Base-by-base conservation (phyloP, 164 flowering plant genomes). In the Taxillus chinensis region DNA sequence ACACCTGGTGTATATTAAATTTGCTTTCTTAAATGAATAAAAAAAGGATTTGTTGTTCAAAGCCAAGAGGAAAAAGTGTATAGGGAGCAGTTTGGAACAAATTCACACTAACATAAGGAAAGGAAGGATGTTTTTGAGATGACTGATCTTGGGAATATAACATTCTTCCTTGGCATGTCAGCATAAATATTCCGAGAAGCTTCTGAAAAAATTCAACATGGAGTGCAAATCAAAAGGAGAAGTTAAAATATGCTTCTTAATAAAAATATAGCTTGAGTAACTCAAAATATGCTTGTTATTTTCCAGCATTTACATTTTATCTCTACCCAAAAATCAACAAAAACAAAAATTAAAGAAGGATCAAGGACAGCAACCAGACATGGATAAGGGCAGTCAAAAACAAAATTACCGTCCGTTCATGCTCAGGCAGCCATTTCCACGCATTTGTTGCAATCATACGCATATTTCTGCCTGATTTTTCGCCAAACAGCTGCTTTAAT, bases 401-500 rank as follows among this genome's bases (percentile, higher is more conserved):
- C 4, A 2, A 15, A 42, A 5, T 62, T 72, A 78, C 81, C 78
- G 15, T 57, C 57, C 70, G 69, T 37, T 74, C 84, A 12, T 50
- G 60, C 46, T 65, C 59, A 13, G 78, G 57, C 40, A 81, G 76
- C 58, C 13, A 14, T 62, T 70, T 80, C 84, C 84, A 80, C 41
- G 65, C 66, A 11, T 64, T 67, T 52, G 17, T 67, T 8, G 64
- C 81, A 66, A 56, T 72, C 41, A 68, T 55, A 7, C 78, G 64
- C 8, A 62, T 39, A 38, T 38, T 55, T 37, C 59, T 56, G 7
- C 39, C 43, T 5, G 51, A 37, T 27, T 16, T 58, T 66, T 64
- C 71, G 15, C 72, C 75, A 16, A 63, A 69, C 40, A 66, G 57
- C 58, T 60, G 63, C 69, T 68, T 78, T 39, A 77, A 51, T 37